Base-by-base conservation (phyloP, 495 filamentous ascomycete species). In the Penicillium canescens region DNA sequence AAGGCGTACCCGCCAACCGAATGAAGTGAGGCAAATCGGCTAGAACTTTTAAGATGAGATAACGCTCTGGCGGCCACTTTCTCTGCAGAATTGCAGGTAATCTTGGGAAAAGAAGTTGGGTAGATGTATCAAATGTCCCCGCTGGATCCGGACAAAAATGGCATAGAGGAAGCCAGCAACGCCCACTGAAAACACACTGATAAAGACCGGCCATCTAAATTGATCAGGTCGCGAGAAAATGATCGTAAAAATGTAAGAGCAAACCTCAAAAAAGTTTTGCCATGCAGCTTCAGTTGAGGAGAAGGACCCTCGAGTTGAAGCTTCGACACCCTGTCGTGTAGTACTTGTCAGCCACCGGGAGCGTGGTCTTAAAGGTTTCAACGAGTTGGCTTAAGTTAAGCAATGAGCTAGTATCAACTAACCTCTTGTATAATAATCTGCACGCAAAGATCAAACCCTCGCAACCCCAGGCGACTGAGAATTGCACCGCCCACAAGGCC, bases 181-280 rank as follows among this genome's bases (percentile, higher is more conserved):
- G 3, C 42, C 55, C 2, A 78, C 71, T 0, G 76, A 76, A 1
- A 50, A 64, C 0, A 67, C 60, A 31, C 74, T 79, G 43, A 84
- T 67, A 2, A 77, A 39, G 0, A 69, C 72, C 0, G 84, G 82
- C 52, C 71, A 81, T 43, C 70, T 60, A 59, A 86, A 86, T 23
- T 79, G 60, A 0, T 73, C 62, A 0, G 83, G 82, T 0, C 54
- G 52, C 0, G 74, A 62, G 43, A 76, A 84, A 11, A 79, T 54
- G 12, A 84, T 72, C 0, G 83, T 86, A 4, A 66, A 60, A 3
- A 69, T 69, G 44, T 70, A 86, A 0, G 82, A 75, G 2, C 73
- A 46, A n/a, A 85, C 59, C 54, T 86, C 84, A 53, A 85, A 85
- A 6, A 71, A n/a, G 50, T 82, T 86, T 61, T 86, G 83, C 6